These are phyloP conservation scores for Parastagonospora nodorum DNA, from an alignment of 2,329 filamentous ascomycete species.

Conservation along the genomic window DNA sequence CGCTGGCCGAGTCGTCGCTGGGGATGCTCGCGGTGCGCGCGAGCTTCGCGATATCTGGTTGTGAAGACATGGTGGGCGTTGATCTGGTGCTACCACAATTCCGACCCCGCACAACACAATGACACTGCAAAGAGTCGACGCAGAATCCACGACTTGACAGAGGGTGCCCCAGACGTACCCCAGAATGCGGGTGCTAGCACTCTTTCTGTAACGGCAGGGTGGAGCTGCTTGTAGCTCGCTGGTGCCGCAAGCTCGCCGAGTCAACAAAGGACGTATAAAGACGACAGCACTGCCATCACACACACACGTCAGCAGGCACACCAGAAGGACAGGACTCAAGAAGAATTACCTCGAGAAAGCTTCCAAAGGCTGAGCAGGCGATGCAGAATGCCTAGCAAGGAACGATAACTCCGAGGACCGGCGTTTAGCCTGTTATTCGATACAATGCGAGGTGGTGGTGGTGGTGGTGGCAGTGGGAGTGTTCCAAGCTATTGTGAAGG, in stretches of 20 bases:
- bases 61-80: slow-evolving; percentile 30
- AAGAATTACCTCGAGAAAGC: too few relatives aligned
- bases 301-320: slow-evolving; percentile 29
- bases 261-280: slow-evolving; percentile 27
- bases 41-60: slow-evolving; percentile 29
- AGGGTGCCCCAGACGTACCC: background rate
- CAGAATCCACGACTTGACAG: slow-evolving; percentile 2
- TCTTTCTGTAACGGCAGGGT: slow-evolving; percentile 8
- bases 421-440: too few relatives aligned
- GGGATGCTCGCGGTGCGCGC: slow-evolving; percentile 33
- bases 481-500: too few relatives aligned
- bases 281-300: slow-evolving; percentile 24
- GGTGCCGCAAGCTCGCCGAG: slow-evolving; percentile 19
- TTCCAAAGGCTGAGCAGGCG: background rate
- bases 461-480: too few relatives aligned
- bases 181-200: slow-evolving; percentile 5
- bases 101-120: slow-evolving; percentile 14
- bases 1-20: slow-evolving; percentile 35
- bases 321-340: background rate
- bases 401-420: too few relatives aligned
- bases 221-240: slow-evolving; percentile 18
- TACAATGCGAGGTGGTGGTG: too few relatives aligned
- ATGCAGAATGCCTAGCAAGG: too few relatives aligned
- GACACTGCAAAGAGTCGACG: slow-evolving; percentile 5
- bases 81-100: slow-evolving; percentile 17